Base-by-base conservation (phyloP, 306 rosid species). In the Glycine soja region DNA sequence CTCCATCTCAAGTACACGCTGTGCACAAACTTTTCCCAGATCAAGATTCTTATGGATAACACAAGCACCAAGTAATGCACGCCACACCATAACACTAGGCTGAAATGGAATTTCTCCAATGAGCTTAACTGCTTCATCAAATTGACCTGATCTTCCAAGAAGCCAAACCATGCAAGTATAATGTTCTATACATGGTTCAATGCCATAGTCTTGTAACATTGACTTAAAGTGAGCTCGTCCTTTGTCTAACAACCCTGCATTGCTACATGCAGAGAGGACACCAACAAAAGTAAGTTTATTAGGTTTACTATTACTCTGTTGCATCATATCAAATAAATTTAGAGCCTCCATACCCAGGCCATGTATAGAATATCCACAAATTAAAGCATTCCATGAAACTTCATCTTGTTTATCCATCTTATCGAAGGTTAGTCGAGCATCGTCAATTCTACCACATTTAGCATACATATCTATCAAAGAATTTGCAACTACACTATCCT, bases 81-180 rank as follows among this genome's bases (percentile, higher is more conserved):
- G 86, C 86, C 86, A 83, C 70, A 77, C 75, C 82, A 83, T 83
- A 30, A 83, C 80, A 53, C 83, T 83, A 16, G 75, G 86, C 69
- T 72, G 54, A 72, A 71, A 62, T 45, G 86, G 86, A 53, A 83
- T 83, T 77, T 83, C 82, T 52, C 14, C 79, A 77, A 83, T 63
- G 75, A 77, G 83, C 30, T 83, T 54, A 45, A 52, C 36, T 32
- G 86, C 86, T 57, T 77, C 82, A 63, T 83, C 82, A 77, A 83
- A 68, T 63, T 77, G 75, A 48, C 83, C 86, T 9, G 14, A 53
- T 71, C 86, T 83, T 83, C 83, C 86, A 38, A 83, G 79, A 77
- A 83, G 86, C 82, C 83, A 78, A 77, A 83, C 80, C 83, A 83
- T 83, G 69, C 83, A 83, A 64, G 86, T 77, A 64, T 77, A 83